Percentiles rank a stretch among this genome's conserved stretches.
Evolutionary conservation across 352 stramenopile genomes (phyloP).

Genomic region (Aphanomyces euteiches): DNA sequence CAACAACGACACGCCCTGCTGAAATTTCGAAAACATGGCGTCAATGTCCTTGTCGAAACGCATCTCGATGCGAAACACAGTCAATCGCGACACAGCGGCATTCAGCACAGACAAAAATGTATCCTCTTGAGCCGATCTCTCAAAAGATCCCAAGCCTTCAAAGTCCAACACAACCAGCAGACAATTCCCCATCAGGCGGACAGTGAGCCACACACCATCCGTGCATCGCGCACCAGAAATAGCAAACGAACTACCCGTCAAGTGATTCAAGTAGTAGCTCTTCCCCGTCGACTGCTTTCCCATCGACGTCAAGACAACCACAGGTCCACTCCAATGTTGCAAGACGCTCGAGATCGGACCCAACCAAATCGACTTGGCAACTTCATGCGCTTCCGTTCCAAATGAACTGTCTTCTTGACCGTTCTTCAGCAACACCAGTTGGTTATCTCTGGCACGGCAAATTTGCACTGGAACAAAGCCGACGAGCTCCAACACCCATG

Average conservation of each 20-base stretch:
- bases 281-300: constrained; percentile 70
- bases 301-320: constrained; percentile 41
- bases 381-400: constrained; percentile 12
- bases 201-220: constrained; percentile 26
- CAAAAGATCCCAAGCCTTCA: constrained; percentile 67
- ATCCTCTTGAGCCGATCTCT: constrained; percentile 69
- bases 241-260: constrained; percentile 69
- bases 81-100: constrained; percentile 65
- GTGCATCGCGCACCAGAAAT: constrained; percentile 23
- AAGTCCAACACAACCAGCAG: constrained; percentile 75
- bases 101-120: constrained; percentile 73
- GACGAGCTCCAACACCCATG: constrained; percentile 36
- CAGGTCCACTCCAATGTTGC: constrained; percentile 26
- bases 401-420: constrained; percentile 27
- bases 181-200: constrained; percentile 31
- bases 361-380: constrained; percentile 26
- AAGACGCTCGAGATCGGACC: constrained; percentile 28
- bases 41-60: constrained; percentile 74
- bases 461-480: constrained; percentile 75
- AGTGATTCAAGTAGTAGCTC: constrained; percentile 73
- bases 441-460: constrained; percentile 60
- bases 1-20: constrained; percentile 58
- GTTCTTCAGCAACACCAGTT: constrained; percentile 49
- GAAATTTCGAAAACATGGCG: constrained; percentile 59
- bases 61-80: constrained; percentile 78